phyloP scores from a whole-genome alignment of 176 grass and related monocot species.

The Carex kokanica region DNA sequence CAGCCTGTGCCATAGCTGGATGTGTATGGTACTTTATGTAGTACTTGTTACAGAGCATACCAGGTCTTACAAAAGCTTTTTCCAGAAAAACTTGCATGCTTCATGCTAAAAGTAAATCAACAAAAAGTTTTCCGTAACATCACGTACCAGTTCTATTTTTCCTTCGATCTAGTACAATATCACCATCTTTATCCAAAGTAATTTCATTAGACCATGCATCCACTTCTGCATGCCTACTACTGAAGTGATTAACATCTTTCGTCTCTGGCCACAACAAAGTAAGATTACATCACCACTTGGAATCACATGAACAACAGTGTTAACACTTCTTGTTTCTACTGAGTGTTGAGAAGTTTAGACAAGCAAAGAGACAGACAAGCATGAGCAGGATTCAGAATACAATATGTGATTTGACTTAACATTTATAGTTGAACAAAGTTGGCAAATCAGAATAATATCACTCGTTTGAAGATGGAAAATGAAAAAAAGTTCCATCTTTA shows the following conservation, averaged over 20 bases:
- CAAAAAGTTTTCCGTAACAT: neutral
- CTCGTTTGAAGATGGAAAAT: too few relatives aligned
- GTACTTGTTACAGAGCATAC: neutral
- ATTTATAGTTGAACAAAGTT: neutral
- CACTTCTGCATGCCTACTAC: neutral
- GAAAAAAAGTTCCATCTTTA: too few relatives aligned
- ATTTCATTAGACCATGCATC: conserved; percentile 10
- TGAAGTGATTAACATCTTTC: neutral
- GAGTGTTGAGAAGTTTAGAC: neutral
- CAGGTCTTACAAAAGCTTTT: neutral
- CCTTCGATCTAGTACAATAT: conserved; percentile 59
- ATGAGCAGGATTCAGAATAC: neutral
- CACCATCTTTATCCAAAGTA: conserved; percentile 64
- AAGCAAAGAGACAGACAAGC: neutral
- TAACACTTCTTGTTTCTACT: neutral
- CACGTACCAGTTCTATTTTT: conserved; percentile 31
- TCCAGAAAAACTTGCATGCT: neutral
- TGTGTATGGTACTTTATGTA: neutral
- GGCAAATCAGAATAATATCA: neutral
- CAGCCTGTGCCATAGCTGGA: neutral
- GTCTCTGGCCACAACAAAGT: conserved; percentile 12
- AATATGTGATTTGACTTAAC: neutral
- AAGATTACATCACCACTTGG: neutral
- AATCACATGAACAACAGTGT: conserved; percentile 19
- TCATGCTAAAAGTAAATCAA: neutral